These are phyloP conservation scores for Isatis tinctoria DNA, from an alignment of 345 rosid species.

Conservation along the genomic window DNA sequence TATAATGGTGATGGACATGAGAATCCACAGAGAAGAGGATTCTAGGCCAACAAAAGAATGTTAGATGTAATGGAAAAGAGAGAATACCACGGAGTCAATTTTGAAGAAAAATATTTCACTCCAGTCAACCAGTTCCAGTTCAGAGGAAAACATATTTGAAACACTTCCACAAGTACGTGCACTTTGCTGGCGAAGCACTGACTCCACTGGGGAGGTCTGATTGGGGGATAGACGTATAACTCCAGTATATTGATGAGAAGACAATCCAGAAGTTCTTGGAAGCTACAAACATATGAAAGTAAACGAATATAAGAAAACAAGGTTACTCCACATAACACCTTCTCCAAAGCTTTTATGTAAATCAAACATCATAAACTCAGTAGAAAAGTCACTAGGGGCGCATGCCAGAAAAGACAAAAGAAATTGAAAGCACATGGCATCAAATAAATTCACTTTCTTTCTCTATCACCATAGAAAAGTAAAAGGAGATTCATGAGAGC, in stretches of 20 bases:
- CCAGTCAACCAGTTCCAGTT: slow-evolving; percentile 64
- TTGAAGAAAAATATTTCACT: slow-evolving; percentile 87
- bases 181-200: slow-evolving; percentile 62
- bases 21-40: not conserved
- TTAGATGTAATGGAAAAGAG: slow-evolving; percentile 4
- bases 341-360: slow-evolving; percentile 7
- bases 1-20: slow-evolving; percentile 6
- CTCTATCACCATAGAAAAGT: not conserved
- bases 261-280: slow-evolving; percentile 53
- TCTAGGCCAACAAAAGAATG: slow-evolving; percentile 10
- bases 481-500: not conserved
- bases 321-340: slow-evolving; percentile 10
- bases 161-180: slow-evolving; percentile 80
- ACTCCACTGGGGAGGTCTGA: slow-evolving; percentile 44
- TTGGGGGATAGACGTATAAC: slow-evolving; percentile 54
- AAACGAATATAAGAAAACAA: slow-evolving; percentile 16
- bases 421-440: not conserved
- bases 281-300: slow-evolving; percentile 47
- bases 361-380: not conserved
- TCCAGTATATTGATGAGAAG: slow-evolving; percentile 61
- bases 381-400: not conserved
- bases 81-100: slow-evolving; percentile 64
- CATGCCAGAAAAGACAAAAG: not conserved
- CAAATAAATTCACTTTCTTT: not conserved
- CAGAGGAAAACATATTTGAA: slow-evolving; percentile 46